Evolutionary conservation across 805 yeast genomes (phyloP).

Genomic region (Candida rishiriensis): DNA sequence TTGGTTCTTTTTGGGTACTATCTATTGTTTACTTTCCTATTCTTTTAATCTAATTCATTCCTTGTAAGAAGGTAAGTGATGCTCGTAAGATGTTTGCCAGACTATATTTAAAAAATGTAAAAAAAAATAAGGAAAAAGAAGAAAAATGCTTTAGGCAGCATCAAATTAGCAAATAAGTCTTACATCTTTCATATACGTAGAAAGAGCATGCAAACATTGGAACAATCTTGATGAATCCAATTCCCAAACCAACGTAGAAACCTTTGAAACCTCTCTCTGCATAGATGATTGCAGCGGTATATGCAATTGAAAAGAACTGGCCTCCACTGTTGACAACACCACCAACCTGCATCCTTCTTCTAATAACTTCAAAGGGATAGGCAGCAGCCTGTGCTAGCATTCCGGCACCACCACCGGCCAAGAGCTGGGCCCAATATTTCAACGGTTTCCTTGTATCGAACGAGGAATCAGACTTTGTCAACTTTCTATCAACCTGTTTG

Average conservation of each 20-base stretch:
- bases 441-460: slow-evolving; percentile 58
- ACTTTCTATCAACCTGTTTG: slow-evolving; percentile 5
- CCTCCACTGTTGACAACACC: slow-evolving; percentile 61
- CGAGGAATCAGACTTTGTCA: slow-evolving; percentile 30
- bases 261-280: slow-evolving; percentile 79
- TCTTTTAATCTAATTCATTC: too few relatives aligned
- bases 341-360: slow-evolving; percentile 95
- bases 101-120: too few relatives aligned
- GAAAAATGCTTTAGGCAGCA: too few relatives aligned
- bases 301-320: slow-evolving; percentile 46
- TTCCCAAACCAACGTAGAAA: slow-evolving; percentile 88
- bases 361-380: slow-evolving; percentile 91
- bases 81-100: too few relatives aligned
- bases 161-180: slow-evolving; percentile 61
- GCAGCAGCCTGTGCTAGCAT: slow-evolving; percentile 90
- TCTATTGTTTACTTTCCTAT: too few relatives aligned
- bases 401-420: slow-evolving; percentile 96
- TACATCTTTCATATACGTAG: slow-evolving; percentile 87
- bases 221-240: slow-evolving; percentile 90
- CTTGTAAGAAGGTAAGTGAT: too few relatives aligned
- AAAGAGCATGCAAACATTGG: slow-evolving; percentile 98
- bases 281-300: slow-evolving; percentile 57
- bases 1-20: too few relatives aligned
- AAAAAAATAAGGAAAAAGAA: too few relatives aligned
- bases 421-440: slow-evolving; percentile 84